Evolutionary conservation across 805 yeast species (phyloP).

Genomic region (Candida verbasci): DNA sequence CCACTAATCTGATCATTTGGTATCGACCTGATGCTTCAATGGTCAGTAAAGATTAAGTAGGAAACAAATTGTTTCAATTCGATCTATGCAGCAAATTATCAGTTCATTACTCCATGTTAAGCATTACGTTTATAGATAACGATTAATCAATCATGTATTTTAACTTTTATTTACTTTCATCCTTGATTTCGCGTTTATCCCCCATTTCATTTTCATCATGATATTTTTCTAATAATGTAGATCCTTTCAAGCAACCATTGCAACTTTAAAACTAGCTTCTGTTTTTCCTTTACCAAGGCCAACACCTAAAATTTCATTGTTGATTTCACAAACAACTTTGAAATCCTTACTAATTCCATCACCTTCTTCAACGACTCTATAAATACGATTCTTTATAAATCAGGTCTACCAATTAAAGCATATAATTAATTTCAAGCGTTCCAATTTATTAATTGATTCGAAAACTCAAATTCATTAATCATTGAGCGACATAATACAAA

Average conservation of each 20-base stretch:
- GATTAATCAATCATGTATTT: too few relatives aligned
- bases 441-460: constrained; percentile 41
- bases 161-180: too few relatives aligned
- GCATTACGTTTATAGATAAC: too few relatives aligned
- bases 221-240: constrained; percentile 59
- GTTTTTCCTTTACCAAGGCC: constrained; percentile 69
- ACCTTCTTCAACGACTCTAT: constrained; percentile 44
- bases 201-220: constrained; percentile 40
- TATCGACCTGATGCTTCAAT: too few relatives aligned
- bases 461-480: constrained; percentile 26
- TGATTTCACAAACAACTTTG: constrained; percentile 63
- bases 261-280: constrained; percentile 82
- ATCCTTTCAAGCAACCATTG: constrained; percentile 69
- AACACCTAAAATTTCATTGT: constrained; percentile 60
- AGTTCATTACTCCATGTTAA: too few relatives aligned
- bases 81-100: too few relatives aligned
- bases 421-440: constrained; percentile 79
- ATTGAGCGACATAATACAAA: constrained; percentile 48
- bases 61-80: too few relatives aligned
- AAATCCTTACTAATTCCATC: constrained; percentile 48
- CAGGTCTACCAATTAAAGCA: constrained; percentile 73
- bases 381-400: constrained; percentile 57
- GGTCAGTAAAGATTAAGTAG: too few relatives aligned
- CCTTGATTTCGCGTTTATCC: too few relatives aligned
- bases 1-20: too few relatives aligned